Evolutionary conservation across 805 yeast genomes (phyloP).

Genomic region (Komagataella pastoris): DNA sequence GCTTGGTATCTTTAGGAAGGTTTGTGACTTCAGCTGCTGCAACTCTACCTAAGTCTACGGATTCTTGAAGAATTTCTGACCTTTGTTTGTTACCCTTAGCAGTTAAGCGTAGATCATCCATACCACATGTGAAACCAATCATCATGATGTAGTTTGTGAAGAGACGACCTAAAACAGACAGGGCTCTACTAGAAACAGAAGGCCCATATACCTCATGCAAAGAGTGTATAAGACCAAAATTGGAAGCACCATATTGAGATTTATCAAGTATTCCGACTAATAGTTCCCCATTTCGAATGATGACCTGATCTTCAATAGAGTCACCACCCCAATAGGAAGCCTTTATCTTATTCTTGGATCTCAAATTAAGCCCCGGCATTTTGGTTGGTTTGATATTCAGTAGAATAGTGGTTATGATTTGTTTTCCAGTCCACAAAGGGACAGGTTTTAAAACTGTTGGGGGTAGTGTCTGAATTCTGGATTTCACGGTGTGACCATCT

Average conservation of each 20-base stretch:
- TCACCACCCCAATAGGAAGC: constrained; percentile 88
- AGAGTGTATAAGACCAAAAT: constrained; percentile 93
- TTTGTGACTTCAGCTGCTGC: constrained; percentile 95
- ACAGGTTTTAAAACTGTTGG: constrained; percentile 83
- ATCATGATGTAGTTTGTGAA: constrained; percentile 88
- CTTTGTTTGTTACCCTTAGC: constrained; percentile 87
- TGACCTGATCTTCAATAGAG: constrained; percentile 74
- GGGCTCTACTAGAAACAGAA: constrained; percentile 73
- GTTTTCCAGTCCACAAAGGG: constrained; percentile 97
- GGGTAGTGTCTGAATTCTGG: constrained; percentile 61
- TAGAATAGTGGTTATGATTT: constrained; percentile 83
- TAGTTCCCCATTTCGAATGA: constrained; percentile 78
- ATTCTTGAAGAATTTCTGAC: constrained; percentile 61
- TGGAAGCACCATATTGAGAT: constrained; percentile 97
- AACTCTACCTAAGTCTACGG: constrained; percentile 72
- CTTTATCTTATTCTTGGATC: constrained; percentile 79
- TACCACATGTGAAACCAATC: constrained; percentile 97
- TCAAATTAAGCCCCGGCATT: constrained; percentile 85
- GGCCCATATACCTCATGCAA: constrained; percentile 94
- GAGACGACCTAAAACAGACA: constrained; percentile 87
- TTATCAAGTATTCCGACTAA: constrained; percentile 91
- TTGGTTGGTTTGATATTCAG: constrained; percentile 75
- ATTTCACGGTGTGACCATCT: constrained; percentile 82
- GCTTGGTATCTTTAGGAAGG: constrained; percentile 35
- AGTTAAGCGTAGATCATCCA: constrained; percentile 94